Percentiles rank a stretch among this genome's conserved stretches.
Conservation (phyloP, 352 stramenopile species). For the Phytophthora brassicae region DNA sequence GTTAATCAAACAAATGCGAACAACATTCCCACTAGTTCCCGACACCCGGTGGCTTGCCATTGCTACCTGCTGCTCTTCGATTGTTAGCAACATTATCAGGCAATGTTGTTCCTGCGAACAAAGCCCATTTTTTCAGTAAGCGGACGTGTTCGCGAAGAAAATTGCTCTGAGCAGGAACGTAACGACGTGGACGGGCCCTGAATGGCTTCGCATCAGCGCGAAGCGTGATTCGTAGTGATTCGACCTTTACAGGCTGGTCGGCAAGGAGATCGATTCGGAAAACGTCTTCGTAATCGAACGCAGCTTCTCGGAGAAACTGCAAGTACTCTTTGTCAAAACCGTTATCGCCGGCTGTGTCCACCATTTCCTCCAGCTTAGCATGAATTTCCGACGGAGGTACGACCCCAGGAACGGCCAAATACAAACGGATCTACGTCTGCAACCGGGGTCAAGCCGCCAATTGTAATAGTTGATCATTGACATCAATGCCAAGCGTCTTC, state of each 20-base stretch:
- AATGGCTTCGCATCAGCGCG: too few species aligned
- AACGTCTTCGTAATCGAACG: constrained; percentile 13
- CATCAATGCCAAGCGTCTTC: constrained; percentile 2
- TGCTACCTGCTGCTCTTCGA: neutral
- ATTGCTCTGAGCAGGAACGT: too few species aligned
- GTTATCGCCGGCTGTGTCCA: neutral
- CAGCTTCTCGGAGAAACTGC: neutral
- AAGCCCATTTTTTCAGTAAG: constrained; percentile 7
- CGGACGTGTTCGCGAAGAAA: too few species aligned
- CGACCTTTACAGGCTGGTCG: too few species aligned
- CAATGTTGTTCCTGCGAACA: constrained; percentile 3
- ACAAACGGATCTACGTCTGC: constrained; percentile 8
- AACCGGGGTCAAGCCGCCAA: neutral
- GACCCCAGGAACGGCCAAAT: neutral
- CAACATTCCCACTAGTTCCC: neutral
- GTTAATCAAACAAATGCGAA: neutral
- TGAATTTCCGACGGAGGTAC: neutral
- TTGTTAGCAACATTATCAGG: neutral
- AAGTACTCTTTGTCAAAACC: constrained; percentile 3
- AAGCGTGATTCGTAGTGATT: too few species aligned
- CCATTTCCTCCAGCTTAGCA: neutral
- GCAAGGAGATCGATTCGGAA: constrained; percentile 2
- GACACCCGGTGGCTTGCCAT: neutral
- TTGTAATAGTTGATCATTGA: constrained; percentile 9
- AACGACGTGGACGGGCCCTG: too few species aligned